Evolutionary conservation across 768 basidiomycete species (phyloP).

Genomic region (Trametes sanguinea): DNA sequence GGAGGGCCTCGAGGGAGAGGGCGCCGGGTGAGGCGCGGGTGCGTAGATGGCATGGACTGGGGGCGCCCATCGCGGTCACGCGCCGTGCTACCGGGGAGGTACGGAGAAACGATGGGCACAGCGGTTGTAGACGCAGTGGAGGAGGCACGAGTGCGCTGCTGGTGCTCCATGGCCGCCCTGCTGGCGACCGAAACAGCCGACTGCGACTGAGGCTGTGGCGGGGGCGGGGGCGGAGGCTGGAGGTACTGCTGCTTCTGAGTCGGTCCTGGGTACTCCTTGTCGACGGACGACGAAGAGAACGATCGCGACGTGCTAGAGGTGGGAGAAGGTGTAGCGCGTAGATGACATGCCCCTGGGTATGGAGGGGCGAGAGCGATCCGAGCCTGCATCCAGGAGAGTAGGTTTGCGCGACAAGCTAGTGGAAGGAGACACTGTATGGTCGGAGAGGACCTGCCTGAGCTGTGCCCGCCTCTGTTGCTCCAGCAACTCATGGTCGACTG

Average conservation of each 20-base stretch:
- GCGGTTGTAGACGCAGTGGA: slow-evolving; percentile 16
- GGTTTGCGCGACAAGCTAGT: slow-evolving; percentile 8
- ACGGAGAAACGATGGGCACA: not conserved
- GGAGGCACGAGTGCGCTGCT: slow-evolving; percentile 25
- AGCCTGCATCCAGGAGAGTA: slow-evolving; percentile 2
- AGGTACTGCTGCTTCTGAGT: slow-evolving; percentile 18
- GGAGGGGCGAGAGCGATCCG: slow-evolving; percentile 3
- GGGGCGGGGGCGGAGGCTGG: not conserved
- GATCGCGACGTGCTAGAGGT: slow-evolving; percentile 17
- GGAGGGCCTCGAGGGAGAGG: slow-evolving; percentile 17
- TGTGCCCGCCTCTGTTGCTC: slow-evolving; percentile 20
- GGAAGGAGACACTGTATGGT: slow-evolving; percentile 1
- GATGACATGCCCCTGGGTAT: slow-evolving; percentile 18
- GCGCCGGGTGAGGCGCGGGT: slow-evolving; percentile 5
- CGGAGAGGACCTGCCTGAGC: slow-evolving; percentile 24
- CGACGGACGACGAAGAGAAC: slow-evolving; percentile 2
- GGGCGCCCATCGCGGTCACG: slow-evolving; percentile 22
- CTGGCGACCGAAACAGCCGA: slow-evolving; percentile 19
- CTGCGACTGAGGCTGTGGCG: no score
- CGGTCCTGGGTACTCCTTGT: not conserved
- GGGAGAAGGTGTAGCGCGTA: slow-evolving; percentile 24
- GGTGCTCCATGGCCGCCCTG: slow-evolving; percentile 20
- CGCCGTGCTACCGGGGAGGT: slow-evolving; percentile 11
- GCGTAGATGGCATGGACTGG: slow-evolving; percentile 13
- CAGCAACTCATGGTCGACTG: not conserved